Evolutionary conservation across 169 alveolate genomes (phyloP), one percentile per base, ranked within the genome.

Genomic region (Plasmodium relictum): DNA sequence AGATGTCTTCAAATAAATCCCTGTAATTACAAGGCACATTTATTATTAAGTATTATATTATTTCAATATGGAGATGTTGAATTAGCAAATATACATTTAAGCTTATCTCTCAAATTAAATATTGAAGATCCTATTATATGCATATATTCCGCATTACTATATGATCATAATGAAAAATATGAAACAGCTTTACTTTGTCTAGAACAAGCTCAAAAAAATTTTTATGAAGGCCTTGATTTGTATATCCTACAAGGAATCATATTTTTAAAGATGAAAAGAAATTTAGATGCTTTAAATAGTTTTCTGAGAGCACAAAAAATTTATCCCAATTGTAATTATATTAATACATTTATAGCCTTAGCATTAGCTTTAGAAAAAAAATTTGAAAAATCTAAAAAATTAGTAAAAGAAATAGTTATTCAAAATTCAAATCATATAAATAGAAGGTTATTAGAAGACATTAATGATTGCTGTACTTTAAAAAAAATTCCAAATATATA

Each of bases 171-270:
- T 58, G 69, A 65, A 59, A 80, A 80, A 31, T 80, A 80, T 26
- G 90, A 80, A 80, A 80, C 83, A 26, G 90, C 90, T 26, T 65
- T 80, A 44, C 76, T 80, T 66, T 80, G 90, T 68, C 68, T 80
- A 80, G 80, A 80, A 24, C 90, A 80, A 37, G 90, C 90, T 18
- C 62, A 66, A 58, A 68, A 80, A 66, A 66, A 80, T 68, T 41
- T 16, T 80, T 66, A 68, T 66, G 50, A 80, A 54, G 70, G 80
- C 12, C 22, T 56, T 65, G 72, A 80, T 6, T 22, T 80, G 26
- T 68, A 41, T 61, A 65, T 80, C n/a, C 52, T 80, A 74, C 83
- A 80, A 59, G 90, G 90, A 16, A 71, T 80, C 22, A 80, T 80
- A 68, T 80, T 80, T 56, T 68, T 80, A 66, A 80, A 80, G 66